Evolutionary conservation across 1,139 yeast species (phyloP).

Genomic region (Candida sp.): DNA sequence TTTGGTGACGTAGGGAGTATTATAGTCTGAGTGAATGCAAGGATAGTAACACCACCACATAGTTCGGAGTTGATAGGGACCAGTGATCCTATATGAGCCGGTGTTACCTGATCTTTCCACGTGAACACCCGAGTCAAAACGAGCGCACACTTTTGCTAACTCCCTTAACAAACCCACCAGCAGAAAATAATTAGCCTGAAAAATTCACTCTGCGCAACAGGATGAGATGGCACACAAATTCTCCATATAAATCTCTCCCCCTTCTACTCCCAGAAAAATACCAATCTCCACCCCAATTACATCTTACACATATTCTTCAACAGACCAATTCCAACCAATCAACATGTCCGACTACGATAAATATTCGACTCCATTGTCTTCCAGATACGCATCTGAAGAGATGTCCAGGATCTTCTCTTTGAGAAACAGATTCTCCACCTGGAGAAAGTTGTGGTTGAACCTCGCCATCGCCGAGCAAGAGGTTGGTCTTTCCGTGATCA

Average conservation of each 20-base stretch:
- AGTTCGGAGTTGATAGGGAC: background rate
- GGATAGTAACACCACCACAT: background rate
- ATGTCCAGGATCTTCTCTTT: constrained; percentile 93
- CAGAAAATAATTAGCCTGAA: background rate
- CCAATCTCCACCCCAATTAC: background rate
- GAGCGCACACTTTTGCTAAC: no score
- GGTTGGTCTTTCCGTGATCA: constrained; percentile 81
- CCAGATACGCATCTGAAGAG: constrained; percentile 97
- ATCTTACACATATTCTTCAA: background rate
- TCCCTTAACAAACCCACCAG: no score
- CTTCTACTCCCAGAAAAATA: background rate
- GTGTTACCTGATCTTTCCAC: no score
- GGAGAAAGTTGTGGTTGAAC: constrained; percentile 98
- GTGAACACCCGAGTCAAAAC: no score
- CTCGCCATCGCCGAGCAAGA: constrained; percentile 96
- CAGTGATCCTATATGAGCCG: no score
- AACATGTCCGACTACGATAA: constrained; percentile 56
- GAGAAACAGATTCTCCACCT: constrained; percentile 94
- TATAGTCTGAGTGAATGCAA: no score
- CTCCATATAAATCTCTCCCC: background rate
- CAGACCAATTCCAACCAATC: background rate
- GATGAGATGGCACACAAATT: background rate
- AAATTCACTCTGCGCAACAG: no score
- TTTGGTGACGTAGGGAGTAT: background rate
- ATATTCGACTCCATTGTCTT: constrained; percentile 91